Evolutionary conservation across 768 basidiomycete species (phyloP).

Genomic region (Podaxis mareebaensis): DNA sequence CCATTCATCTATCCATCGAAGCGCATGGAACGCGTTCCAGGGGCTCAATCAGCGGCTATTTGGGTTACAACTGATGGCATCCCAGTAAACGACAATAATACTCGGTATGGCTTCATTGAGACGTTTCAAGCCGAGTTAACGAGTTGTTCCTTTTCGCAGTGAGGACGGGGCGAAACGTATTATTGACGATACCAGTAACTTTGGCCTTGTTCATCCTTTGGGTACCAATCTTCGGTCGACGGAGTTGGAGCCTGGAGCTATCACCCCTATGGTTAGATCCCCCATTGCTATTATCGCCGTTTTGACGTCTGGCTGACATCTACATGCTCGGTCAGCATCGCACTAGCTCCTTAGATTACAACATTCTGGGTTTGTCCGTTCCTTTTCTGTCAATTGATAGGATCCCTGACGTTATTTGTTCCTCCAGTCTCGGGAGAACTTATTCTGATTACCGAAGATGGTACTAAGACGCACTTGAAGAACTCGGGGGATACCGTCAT

Average conservation of each 20-base stretch:
- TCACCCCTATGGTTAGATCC: slow-evolving; percentile 46
- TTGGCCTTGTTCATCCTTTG: slow-evolving; percentile 42
- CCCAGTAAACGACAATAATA: slow-evolving; percentile 59
- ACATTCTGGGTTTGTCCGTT: slow-evolving; percentile 48
- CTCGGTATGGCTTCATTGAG: slow-evolving; percentile 26
- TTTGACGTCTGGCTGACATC: neutral
- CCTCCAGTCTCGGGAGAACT: slow-evolving; percentile 53
- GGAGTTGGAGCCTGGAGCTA: slow-evolving; percentile 53
- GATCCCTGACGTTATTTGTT: slow-evolving; percentile 13
- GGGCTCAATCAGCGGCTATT: slow-evolving; percentile 36
- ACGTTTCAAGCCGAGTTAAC: neutral
- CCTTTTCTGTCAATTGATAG: neutral
- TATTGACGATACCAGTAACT: slow-evolving; percentile 37
- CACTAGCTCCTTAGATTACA: slow-evolving; percentile 61
- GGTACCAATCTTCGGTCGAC: slow-evolving; percentile 54
- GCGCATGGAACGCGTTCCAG: slow-evolving; percentile 36
- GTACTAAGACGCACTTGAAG: slow-evolving; percentile 49
- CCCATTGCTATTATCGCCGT: neutral
- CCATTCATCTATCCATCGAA: slow-evolving; percentile 15
- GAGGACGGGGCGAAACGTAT: slow-evolving; percentile 50
- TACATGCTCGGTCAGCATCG: slow-evolving; percentile 34
- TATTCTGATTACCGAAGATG: slow-evolving; percentile 57
- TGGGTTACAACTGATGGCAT: slow-evolving; percentile 52
- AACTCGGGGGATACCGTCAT: slow-evolving; percentile 58
- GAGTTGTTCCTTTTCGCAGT: slow-evolving; percentile 27